Evolutionary conservation across 2,329 filamentous ascomycete species (phyloP), one percentile per base, ranked within the genome.

Genomic region (Ceratocystis cubensis): DNA sequence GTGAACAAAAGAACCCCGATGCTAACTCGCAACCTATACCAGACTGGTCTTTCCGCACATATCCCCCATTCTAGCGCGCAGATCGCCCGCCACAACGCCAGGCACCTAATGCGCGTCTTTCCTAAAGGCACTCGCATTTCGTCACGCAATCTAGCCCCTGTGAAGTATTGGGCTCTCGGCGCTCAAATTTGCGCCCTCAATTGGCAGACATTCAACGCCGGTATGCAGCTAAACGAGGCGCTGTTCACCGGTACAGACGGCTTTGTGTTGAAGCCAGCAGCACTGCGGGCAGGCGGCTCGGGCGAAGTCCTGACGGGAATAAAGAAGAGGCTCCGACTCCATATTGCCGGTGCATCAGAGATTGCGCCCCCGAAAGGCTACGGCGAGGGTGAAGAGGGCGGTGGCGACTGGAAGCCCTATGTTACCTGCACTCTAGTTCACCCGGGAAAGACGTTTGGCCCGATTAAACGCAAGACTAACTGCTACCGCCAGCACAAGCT

Each of bases 171-270:
- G 86, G 84, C 79, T 5, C 73, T 87, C 3, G 86, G 86, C 1
- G 85, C 85, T 1, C 86, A 88, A 71, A 84, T 88, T 61, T 87
- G 84, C 72, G 86, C 86, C 2, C 77, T 88, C 64, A 88, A 88
- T 74, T 86, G 85, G 82, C 86, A 88, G 71, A 86, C 81, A 0
- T 88, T 87, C 69, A 84, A 84, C 44, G 80, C 81, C 5, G 80
- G 80, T 71, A 85, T 86, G 76, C 86, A 88, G 73, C 77, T 88
- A 70, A 88, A 88, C 72, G 84, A 87, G 71, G 86, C 85, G 0
- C 76, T 88, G 0, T 88, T 88, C 73, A 79, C 78, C 61, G 84
- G 84, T 13, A 84, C 84, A 0, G 82, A 84, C 33, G 86, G 86
- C 6, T 88, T 83, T 71, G 81, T 88, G 0, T 76, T 88, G 25